These are phyloP conservation scores for Pyrenophora tritici-repentis DNA, from an alignment of 2,329 filamentous ascomycete genomes.

Conservation along the genomic window DNA sequence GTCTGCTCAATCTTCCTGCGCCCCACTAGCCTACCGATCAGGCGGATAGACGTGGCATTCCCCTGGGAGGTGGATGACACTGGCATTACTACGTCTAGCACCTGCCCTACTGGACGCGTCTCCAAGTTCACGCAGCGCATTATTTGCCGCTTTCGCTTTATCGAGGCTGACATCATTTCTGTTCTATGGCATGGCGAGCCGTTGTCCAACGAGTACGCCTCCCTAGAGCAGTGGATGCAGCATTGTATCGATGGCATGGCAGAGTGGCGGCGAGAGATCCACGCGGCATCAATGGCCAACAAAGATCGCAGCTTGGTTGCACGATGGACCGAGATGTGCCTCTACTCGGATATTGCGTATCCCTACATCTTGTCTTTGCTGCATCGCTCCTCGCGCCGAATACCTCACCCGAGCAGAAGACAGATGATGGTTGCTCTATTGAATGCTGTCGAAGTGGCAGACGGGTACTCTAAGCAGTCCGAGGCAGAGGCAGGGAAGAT, in stretches of 20 bases:
- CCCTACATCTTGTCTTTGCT: constrained; percentile 41
- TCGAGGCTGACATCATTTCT: constrained; percentile 43
- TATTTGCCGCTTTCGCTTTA: constrained; percentile 42
- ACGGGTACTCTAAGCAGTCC: constrained; percentile 40
- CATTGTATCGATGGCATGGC: constrained; percentile 31
- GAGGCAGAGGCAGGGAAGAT: constrained; percentile 42
- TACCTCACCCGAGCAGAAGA: constrained; percentile 32
- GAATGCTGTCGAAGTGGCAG: constrained; percentile 40
- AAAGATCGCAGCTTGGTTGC: constrained; percentile 30
- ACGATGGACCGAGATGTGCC: constrained; percentile 43
- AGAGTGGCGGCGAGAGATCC: constrained; percentile 41
- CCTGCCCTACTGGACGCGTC: constrained; percentile 33
- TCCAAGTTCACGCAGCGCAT: constrained; percentile 44
- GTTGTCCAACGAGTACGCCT: constrained; percentile 30
- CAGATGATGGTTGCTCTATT: constrained; percentile 37
- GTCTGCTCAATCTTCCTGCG: constrained; percentile 43
- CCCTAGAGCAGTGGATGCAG: constrained; percentile 39
- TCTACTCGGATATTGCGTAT: constrained; percentile 42
- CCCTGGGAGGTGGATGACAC: constrained; percentile 44
- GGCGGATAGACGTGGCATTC: constrained; percentile 37
- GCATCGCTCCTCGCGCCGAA: constrained; percentile 35
- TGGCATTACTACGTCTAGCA: constrained; percentile 35
- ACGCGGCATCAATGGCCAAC: constrained; percentile 35
- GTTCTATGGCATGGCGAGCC: constrained; percentile 41
- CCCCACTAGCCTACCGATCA: constrained; percentile 39